phyloP scores from a whole-genome alignment of 176 grass and related monocot species.

The Lolium perenne region DNA sequence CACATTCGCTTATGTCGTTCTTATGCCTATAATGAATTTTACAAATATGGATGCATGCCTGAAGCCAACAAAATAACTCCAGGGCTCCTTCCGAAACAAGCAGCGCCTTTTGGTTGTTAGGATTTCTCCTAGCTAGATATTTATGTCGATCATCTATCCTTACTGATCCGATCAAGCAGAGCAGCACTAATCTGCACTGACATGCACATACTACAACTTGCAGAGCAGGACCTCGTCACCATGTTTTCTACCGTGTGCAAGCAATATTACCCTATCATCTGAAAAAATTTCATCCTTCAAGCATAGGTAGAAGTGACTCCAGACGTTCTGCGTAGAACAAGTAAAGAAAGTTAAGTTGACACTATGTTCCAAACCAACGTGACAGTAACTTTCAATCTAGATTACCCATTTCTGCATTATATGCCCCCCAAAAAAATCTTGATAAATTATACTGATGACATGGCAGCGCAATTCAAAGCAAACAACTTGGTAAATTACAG shows the following conservation, averaged over 20 bases:
- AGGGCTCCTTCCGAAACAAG: too few species aligned
- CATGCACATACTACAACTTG: slow-evolving; percentile 13
- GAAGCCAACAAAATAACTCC: too few species aligned
- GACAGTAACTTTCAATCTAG: not conserved
- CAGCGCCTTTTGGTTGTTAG: too few species aligned
- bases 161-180: not conserved
- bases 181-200: slow-evolving; percentile 42
- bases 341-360: slow-evolving; percentile 16
- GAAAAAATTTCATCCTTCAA: slow-evolving; percentile 68
- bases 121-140: too few species aligned
- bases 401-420: too few species aligned
- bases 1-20: too few species aligned
- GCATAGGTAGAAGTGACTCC: slow-evolving; percentile 90
- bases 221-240: slow-evolving; percentile 67
- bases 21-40: too few species aligned
- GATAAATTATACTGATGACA: too few species aligned
- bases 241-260: slow-evolving; percentile 70
- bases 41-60: too few species aligned
- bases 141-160: not conserved
- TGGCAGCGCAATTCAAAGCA: too few species aligned
- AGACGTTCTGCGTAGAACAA: slow-evolving; percentile 73
- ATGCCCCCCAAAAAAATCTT: too few species aligned
- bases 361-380: slow-evolving; percentile 3
- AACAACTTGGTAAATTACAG: not conserved
- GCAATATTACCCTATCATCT: slow-evolving; percentile 66